phyloP scores from a whole-genome alignment of 495 filamentous ascomycete species.

The Tuber aestivum region DNA sequence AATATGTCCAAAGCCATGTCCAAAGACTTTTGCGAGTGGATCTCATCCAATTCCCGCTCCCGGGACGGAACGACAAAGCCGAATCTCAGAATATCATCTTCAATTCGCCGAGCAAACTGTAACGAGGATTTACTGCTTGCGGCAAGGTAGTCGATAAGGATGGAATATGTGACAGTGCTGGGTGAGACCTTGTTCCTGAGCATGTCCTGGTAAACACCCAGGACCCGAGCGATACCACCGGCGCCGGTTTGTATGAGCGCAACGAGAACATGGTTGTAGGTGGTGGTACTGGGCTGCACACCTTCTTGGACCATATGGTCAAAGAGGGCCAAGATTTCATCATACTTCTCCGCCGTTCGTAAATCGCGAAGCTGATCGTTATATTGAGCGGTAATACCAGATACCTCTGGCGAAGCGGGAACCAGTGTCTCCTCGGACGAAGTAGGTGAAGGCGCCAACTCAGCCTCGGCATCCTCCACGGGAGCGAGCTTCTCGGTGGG shows the following conservation, averaged over 20 bases:
- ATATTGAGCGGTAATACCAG: slow-evolving; percentile 52
- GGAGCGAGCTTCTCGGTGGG: slow-evolving; percentile 34
- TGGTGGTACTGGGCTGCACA: slow-evolving; percentile 67
- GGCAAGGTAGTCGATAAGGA: slow-evolving; percentile 73
- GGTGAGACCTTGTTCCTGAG: slow-evolving; percentile 75
- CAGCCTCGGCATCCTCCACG: slow-evolving; percentile 24
- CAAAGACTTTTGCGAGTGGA: slow-evolving; percentile 59
- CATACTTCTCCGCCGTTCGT: slow-evolving; percentile 59
- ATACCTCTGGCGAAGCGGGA: slow-evolving; percentile 31
- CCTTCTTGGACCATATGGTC: slow-evolving; percentile 74
- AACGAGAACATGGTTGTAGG: slow-evolving; percentile 83
- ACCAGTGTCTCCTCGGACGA: slow-evolving; percentile 38
- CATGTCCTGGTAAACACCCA: slow-evolving; percentile 96
- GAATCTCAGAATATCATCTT: slow-evolving; percentile 82
- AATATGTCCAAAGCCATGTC: slow-evolving; percentile 79
- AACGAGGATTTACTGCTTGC: slow-evolving; percentile 67
- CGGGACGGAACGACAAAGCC: slow-evolving; percentile 69
- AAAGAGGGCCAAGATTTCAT: slow-evolving; percentile 83
- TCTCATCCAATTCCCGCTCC: slow-evolving; percentile 77
- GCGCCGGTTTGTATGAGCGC: slow-evolving; percentile 55
- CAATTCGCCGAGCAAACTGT: slow-evolving; percentile 61
- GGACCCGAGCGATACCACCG: slow-evolving; percentile 59
- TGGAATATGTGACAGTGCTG: slow-evolving; percentile 77
- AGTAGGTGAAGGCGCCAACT: slow-evolving; percentile 45
- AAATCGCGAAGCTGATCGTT: slow-evolving; percentile 71